phyloP scores from a whole-genome alignment of 768 basidiomycete genomes.

The Lactifluus hygrophoroides region DNA sequence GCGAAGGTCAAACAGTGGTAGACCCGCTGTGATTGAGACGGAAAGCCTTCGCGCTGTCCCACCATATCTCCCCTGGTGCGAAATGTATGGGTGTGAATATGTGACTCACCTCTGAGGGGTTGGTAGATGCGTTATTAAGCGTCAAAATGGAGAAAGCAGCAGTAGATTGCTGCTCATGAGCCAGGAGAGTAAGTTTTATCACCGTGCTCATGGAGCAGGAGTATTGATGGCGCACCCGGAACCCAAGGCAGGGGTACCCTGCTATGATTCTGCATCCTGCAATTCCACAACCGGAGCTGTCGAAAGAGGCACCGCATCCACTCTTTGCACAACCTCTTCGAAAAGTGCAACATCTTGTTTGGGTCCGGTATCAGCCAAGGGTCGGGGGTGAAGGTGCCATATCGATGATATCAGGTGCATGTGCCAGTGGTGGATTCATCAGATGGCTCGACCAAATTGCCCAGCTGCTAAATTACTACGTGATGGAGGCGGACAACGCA shows the following conservation, averaged over 20 bases:
- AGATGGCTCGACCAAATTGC: too few relatives aligned
- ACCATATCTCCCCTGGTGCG: background rate
- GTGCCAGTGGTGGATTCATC: too few relatives aligned
- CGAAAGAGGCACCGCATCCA: background rate
- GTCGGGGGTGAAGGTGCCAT: constrained; percentile 3
- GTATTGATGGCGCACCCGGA: background rate
- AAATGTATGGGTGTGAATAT: background rate
- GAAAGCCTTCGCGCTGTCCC: background rate
- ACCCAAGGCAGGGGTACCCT: background rate
- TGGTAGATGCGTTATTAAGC: constrained; percentile 24
- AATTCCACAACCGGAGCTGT: background rate
- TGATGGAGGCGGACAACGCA: too few relatives aligned
- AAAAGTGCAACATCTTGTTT: background rate
- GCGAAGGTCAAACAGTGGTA: background rate
- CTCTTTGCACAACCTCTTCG: background rate
- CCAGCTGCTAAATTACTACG: too few relatives aligned
- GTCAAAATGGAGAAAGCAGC: constrained; percentile 10
- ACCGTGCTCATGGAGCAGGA: too few relatives aligned
- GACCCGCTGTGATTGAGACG: background rate
- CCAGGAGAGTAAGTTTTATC: background rate
- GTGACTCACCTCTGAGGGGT: constrained; percentile 30
- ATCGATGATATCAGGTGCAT: too few relatives aligned
- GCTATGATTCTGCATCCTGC: background rate
- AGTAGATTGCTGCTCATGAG: constrained; percentile 4
- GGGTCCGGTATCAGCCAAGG: background rate